Percentiles rank a stretch among this genome's conserved stretches.
Conservation (phyloP, 1,284 basidiomycete genomes). For the Cryptococcus sp. region DNA sequence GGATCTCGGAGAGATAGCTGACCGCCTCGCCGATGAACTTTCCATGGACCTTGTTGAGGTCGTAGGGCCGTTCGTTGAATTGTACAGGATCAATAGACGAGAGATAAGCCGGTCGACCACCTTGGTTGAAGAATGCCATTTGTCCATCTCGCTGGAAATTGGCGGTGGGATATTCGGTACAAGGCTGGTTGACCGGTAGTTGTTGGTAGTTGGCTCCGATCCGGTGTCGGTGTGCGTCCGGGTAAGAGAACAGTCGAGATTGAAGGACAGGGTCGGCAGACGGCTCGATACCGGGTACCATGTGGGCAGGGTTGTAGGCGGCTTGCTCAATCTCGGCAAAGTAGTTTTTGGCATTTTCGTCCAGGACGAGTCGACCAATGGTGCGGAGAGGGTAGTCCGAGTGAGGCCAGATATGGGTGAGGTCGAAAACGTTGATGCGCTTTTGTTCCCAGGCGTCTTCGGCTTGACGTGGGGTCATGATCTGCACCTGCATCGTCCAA, state of each 20-base stretch:
- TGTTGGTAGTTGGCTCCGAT: conserved; percentile 69
- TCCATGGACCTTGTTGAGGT: conserved; percentile 57
- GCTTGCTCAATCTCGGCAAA: conserved; percentile 72
- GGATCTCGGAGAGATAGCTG: conserved; percentile 68
- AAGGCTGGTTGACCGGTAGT: conserved; percentile 73
- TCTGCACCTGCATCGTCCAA: conserved; percentile 55
- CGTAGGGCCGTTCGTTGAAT: conserved; percentile 27
- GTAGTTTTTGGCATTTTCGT: conserved; percentile 62
- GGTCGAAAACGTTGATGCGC: conserved; percentile 57
- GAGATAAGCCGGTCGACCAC: conserved; percentile 77
- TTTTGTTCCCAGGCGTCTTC: conserved; percentile 63
- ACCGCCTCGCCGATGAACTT: conserved; percentile 66
- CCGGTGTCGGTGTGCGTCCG: conserved; percentile 83
- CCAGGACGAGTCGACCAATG: conserved; percentile 77
- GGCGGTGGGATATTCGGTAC: conserved; percentile 55
- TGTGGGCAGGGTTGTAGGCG: conserved; percentile 61
- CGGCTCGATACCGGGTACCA: conserved; percentile 80
- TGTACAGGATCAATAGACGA: conserved; percentile 55
- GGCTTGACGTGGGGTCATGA: conserved; percentile 84
- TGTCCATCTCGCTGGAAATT: conserved; percentile 69
- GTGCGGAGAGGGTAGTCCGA: conserved; percentile 76
- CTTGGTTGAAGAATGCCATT: conserved; percentile 68
- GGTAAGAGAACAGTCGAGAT: conserved; percentile 89
- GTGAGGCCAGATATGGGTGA: conserved; percentile 88
- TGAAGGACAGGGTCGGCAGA: conserved; percentile 86